Conservation (phyloP, 495 filamentous ascomycete species). For the Penicillium atrosanguineum region DNA sequence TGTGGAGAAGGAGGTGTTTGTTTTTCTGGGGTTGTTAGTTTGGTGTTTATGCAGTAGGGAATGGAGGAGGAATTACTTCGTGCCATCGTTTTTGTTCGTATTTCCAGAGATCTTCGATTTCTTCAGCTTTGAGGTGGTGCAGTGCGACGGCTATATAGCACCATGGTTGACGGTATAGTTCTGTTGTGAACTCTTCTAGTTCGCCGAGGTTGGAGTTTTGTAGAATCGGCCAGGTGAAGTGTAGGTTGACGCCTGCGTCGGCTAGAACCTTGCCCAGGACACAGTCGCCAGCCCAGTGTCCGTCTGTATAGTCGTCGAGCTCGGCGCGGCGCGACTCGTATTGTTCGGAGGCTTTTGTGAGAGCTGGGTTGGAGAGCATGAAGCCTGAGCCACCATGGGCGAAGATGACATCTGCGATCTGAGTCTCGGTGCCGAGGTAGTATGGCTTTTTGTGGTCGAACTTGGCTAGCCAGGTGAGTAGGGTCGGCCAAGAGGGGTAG, state of each 20-base stretch:
- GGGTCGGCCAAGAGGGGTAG: slow-evolving; percentile 61
- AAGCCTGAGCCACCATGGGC: slow-evolving; percentile 70
- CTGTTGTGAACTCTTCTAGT: slow-evolving; percentile 40
- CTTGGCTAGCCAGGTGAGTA: slow-evolving; percentile 53
- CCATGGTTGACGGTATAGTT: slow-evolving; percentile 47
- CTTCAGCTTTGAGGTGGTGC: slow-evolving; percentile 46
- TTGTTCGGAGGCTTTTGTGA: slow-evolving; percentile 44
- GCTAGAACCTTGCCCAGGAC: slow-evolving; percentile 58
- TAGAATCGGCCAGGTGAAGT: slow-evolving; percentile 52
- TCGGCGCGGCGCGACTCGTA: slow-evolving; percentile 43
- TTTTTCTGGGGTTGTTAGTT: slow-evolving; percentile 20
- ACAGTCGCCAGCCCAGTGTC: slow-evolving; percentile 68
- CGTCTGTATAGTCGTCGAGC: slow-evolving; percentile 52
- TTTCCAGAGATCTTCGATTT: slow-evolving; percentile 39
- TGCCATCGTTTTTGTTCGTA: slow-evolving; percentile 42
- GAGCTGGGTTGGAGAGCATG: slow-evolving; percentile 56
- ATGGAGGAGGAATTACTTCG: slow-evolving; percentile 22
- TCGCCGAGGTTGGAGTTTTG: slow-evolving; percentile 46
- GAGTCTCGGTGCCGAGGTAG: slow-evolving; percentile 60
- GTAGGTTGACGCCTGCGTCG: slow-evolving; percentile 50
- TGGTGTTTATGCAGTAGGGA: not conserved
- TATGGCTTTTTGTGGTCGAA: slow-evolving; percentile 49
- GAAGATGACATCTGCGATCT: slow-evolving; percentile 55
- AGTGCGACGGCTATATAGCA: slow-evolving; percentile 55
- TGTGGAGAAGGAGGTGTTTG: slow-evolving; percentile 38